Evolutionary conservation across 495 filamentous ascomycete genomes (phyloP), one percentile per base, ranked within the genome.

Genomic region (Astrothelium macrocarpum): DNA sequence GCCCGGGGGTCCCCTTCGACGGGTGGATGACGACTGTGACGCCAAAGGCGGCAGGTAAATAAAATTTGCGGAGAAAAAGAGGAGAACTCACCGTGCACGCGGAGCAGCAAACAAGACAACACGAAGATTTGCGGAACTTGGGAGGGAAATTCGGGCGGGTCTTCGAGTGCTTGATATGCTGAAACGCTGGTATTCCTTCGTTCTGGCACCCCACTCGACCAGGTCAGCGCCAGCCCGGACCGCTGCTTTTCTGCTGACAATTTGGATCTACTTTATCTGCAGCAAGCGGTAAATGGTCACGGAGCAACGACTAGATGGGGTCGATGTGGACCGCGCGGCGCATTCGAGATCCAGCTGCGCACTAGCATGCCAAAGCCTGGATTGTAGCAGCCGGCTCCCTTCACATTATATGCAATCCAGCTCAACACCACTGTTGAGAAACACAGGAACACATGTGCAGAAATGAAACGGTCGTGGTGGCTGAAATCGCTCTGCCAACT

Each of bases 31-130:
- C 49, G 49, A 29, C 23, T 56, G 25, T 25, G 49, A 56, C 49
- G 25, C 49, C 49, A 56, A 56, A 56, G 49, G 49, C 49, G 49
- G 49, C 49, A 56, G 49, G 49, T 56, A 56, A 25, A 16, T 11
- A 5, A 49, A 29, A 9, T 56, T 20, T 56, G 20, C 25, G 49
- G 49, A 56, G 49, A 56, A 56, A 56, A 56, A 56, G 49, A 56
- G 49, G 49, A 56, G 49, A 56, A 56, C 49, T 56, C 49, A 56
- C 49, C 49, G 49, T 56, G 49, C 49, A 20, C 4, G 49, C 49
- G 25, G 7, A 56, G 49, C 26, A 29, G 49, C 49, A 56, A 56
- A 56, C 49, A 56, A 26, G 25, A 56, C 49, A 25, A 56, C 20
- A n/a, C 49, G 49, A 56, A 56, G 49, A 56, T 28, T 26, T 26